A percentile compares a stretch with the other conserved stretches of the same genome.
Evolutionary conservation across 2,329 filamentous ascomycete genomes (phyloP).

Genomic region (Trematosphaeria pertusa): DNA sequence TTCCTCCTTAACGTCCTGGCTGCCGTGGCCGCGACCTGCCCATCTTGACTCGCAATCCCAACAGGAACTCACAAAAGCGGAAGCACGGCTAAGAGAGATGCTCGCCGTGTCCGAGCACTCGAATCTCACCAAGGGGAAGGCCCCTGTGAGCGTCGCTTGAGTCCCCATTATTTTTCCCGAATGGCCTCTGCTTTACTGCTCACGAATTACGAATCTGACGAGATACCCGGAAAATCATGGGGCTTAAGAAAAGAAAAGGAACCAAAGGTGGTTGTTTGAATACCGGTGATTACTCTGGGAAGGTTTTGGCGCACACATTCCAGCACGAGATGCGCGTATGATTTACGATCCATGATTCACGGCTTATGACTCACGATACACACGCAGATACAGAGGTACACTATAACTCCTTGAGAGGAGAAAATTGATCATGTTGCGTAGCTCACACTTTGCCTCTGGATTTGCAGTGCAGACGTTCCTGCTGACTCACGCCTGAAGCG

Average conservation of each 20-base stretch:
- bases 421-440: too few species aligned
- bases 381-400: neutral
- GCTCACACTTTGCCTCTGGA: too few species aligned
- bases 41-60: constrained; percentile 21
- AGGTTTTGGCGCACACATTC: too few species aligned
- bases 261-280: too few species aligned
- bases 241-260: too few species aligned
- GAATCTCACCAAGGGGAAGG: constrained; percentile 33
- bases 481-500: constrained; percentile 4
- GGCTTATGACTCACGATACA: neutral
- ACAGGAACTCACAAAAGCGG: constrained; percentile 39
- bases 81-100: constrained; percentile 40
- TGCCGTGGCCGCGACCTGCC: constrained; percentile 42
- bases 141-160: constrained; percentile 30
- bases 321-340: too few species aligned
- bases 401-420: neutral
- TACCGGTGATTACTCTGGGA: too few species aligned
- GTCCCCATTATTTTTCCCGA: too few species aligned
- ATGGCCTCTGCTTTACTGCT: too few species aligned
- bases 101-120: constrained; percentile 32
- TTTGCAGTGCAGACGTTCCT: too few species aligned
- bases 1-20: constrained; percentile 42
- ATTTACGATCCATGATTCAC: constrained; percentile 2
- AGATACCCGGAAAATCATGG: too few species aligned
- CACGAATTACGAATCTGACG: too few species aligned